phyloP scores from a whole-genome alignment of 352 stramenopile species.

The Phytopythium litorale region DNA sequence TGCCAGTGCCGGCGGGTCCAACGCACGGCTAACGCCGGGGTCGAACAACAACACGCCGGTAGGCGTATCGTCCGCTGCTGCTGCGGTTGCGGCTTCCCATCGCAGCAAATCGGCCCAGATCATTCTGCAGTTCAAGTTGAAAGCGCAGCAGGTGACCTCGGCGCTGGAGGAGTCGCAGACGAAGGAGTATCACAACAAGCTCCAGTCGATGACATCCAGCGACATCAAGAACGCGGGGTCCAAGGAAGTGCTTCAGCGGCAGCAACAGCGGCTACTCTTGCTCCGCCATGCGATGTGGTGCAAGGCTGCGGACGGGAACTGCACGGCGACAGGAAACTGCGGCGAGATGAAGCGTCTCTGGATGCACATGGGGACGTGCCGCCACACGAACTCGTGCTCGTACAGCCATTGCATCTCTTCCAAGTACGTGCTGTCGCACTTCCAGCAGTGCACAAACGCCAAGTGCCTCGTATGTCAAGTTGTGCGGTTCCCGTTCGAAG shows the following conservation, averaged over 20 bases:
- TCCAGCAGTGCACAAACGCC: constrained; percentile 97
- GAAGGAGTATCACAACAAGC: constrained; percentile 81
- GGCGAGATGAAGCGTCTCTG: constrained; percentile 98
- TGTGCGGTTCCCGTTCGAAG: constrained; percentile 96
- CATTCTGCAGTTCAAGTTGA: constrained; percentile 75
- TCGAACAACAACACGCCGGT: constrained; percentile 5
- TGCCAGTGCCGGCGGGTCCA: neutral
- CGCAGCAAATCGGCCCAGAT: constrained; percentile 78
- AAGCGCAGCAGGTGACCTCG: constrained; percentile 76
- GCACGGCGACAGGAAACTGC: constrained; percentile 94
- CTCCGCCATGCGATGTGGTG: constrained; percentile 98
- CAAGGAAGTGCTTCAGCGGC: constrained; percentile 95
- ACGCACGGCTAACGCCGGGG: neutral
- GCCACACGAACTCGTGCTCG: constrained; percentile 95
- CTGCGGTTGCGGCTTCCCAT: constrained; percentile 25
- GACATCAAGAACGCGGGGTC: constrained; percentile 69
- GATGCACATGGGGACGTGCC: constrained; percentile 98
- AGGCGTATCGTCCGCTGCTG: constrained; percentile 21
- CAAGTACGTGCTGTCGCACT: constrained; percentile 99
- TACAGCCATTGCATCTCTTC: constrained; percentile 98
- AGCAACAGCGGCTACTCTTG: constrained; percentile 97
- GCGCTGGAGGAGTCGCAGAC: constrained; percentile 77
- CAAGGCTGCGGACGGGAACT: constrained; percentile 91
- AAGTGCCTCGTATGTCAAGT: constrained; percentile 97
- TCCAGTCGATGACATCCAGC: constrained; percentile 75